Evolutionary conservation across 225 moss, liverwort and hornwort species (phyloP), one percentile per base, ranked within the genome.

Genomic region (Ulota crispa): DNA sequence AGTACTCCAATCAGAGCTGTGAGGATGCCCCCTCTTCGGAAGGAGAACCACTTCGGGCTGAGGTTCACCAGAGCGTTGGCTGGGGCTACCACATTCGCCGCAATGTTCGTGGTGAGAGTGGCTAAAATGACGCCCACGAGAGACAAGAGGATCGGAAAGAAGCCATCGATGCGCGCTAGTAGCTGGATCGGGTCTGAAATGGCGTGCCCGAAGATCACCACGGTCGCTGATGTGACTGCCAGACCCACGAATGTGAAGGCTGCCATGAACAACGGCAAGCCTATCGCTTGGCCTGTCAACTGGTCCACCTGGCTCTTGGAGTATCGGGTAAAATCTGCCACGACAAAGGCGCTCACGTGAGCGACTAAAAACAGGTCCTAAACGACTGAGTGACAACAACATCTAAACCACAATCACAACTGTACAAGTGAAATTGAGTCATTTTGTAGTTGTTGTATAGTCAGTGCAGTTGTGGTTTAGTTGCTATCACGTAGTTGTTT

Each of bases 221-320:
- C 86, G 6, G 96, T 96, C 45, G 96, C 92, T 10, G 96, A 96
- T 18, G 95, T 93, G 3, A 96, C 95, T 64, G 96, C 96, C 23
- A 96, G 84, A 21, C 96, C 96, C 24, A 96, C 88, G 61, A 96
- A 96, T 1, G 94, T 96, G 78, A 96, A 96, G 15, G 96, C 95
- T 31, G 88, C 95, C 96, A 96, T 96, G 85, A 92, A 93, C n/a
- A 96, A 78, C 15, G 96, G 96, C 34, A 96, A 87, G 4, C 96
- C 96, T 28, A 96, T 63, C 34, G 93, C 95, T 91, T 96, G 96
- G 8, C 96, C 96, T 72, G 88, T 66, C 69, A 96, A 74, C 82
- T 96, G 96, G 71, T 95, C 96, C 19, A 78, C 78, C 88, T 96
- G 96, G 78, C 88, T 93, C 69, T 89, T 91, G 23, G 95, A 89